Evolutionary conservation across 306 rosid species (phyloP).

Genomic region (Casuarina glauca): DNA sequence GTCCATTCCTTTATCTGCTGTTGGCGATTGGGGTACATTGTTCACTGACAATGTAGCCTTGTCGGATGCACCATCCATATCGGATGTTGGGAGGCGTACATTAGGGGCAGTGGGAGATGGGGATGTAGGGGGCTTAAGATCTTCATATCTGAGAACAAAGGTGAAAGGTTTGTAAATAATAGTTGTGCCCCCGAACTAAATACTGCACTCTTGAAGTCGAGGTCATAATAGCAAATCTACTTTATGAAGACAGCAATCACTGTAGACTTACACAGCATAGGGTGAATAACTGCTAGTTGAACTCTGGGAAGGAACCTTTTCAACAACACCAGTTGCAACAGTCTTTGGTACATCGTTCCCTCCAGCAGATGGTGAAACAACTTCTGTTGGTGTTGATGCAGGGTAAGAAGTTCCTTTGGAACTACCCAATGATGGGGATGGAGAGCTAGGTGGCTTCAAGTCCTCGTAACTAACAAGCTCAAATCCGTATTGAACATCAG

Average conservation of each 20-base stretch:
- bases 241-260: slow-evolving; percentile 11
- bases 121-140: slow-evolving; percentile 80
- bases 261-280: slow-evolving; percentile 40
- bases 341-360: slow-evolving; percentile 19
- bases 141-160: slow-evolving; percentile 30
- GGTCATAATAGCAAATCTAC: not conserved
- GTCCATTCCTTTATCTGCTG: slow-evolving; percentile 30
- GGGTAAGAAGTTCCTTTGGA: slow-evolving; percentile 30
- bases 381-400: slow-evolving; percentile 29
- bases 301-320: slow-evolving; percentile 34
- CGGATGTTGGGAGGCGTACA: slow-evolving; percentile 27
- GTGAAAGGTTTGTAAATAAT: not conserved
- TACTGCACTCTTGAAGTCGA: not conserved
- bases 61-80: slow-evolving; percentile 24
- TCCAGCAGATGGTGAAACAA: slow-evolving; percentile 26
- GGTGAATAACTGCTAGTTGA: slow-evolving; percentile 40
- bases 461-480: slow-evolving; percentile 47
- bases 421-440: slow-evolving; percentile 51
- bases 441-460: slow-evolving; percentile 67
- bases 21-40: slow-evolving; percentile 43
- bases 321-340: slow-evolving; percentile 2
- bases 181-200: slow-evolving; percentile 15
- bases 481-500: slow-evolving; percentile 3
- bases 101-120: slow-evolving; percentile 70
- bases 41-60: slow-evolving; percentile 23